phyloP scores from a whole-genome alignment of 2,329 filamentous ascomycete genomes.

The Penicillium sp. region DNA sequence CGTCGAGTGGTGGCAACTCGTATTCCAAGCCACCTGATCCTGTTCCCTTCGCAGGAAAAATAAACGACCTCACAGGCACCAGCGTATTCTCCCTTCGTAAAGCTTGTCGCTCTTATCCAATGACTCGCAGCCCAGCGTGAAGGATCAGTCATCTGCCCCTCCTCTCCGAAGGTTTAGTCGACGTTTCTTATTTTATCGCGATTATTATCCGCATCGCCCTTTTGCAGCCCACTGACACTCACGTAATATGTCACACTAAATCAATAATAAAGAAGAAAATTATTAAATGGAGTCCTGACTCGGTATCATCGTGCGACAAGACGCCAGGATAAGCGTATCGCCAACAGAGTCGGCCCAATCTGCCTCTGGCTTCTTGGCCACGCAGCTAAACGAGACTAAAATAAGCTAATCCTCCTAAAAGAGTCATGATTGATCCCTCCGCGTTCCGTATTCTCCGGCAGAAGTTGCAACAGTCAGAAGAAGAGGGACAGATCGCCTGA shows the following conservation, averaged over 20 bases:
- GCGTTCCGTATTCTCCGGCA: not conserved
- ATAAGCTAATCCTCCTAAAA: constrained; percentile 18
- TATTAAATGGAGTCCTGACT: constrained; percentile 3
- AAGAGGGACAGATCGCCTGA: constrained; percentile 17
- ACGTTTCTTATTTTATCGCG: too few species aligned
- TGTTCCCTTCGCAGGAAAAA: constrained; percentile 11
- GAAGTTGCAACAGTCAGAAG: not conserved
- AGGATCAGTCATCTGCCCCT: constrained; percentile 22
- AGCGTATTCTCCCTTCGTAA: not conserved
- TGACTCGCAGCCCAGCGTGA: constrained; percentile 5
- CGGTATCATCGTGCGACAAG: constrained; percentile 11
- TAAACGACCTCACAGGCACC: constrained; percentile 16
- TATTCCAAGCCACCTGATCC: constrained; percentile 21
- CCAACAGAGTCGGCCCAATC: constrained; percentile 34
- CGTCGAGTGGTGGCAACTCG: constrained; percentile 15
- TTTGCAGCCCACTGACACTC: not conserved
- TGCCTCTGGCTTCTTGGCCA: constrained; percentile 33
- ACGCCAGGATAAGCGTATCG: constrained; percentile 39
- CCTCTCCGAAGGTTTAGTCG: not conserved
- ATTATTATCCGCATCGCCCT: too few species aligned
- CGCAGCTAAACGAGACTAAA: constrained; percentile 18
- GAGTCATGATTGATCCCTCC: constrained; percentile 10
- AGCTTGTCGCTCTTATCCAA: constrained; percentile 1
- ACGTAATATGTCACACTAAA: constrained; percentile 4
- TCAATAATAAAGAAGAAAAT: constrained; percentile 2